Percentiles rank a stretch among this genome's conserved stretches.
phyloP scores from a whole-genome alignment of 1,284 basidiomycete genomes.

The Hypsizygus ulmarius region DNA sequence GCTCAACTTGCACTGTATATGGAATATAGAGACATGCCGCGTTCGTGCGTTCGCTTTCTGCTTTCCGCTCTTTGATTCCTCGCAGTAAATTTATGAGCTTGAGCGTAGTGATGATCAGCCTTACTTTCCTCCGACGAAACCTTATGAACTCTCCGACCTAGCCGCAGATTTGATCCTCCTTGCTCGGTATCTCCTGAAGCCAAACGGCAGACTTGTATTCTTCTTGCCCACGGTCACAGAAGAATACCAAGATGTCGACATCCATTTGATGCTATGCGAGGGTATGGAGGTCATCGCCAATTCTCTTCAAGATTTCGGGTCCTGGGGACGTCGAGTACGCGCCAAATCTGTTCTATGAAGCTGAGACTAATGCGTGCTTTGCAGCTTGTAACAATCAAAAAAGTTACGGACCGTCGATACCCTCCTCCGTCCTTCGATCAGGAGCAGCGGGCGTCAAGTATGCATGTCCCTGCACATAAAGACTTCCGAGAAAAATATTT shows the following conservation, averaged over 20 bases:
- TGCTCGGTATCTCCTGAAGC: slow-evolving; percentile 82
- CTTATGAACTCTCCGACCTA: slow-evolving; percentile 90
- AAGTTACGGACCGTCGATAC: slow-evolving; percentile 51
- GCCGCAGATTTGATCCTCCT: slow-evolving; percentile 81
- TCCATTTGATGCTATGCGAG: slow-evolving; percentile 69
- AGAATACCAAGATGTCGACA: slow-evolving; percentile 84
- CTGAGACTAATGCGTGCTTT: background rate
- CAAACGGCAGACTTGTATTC: slow-evolving; percentile 89
- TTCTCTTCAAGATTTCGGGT: slow-evolving; percentile 92
- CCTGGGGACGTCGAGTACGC: slow-evolving; percentile 89
- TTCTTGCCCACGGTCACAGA: slow-evolving; percentile 93
- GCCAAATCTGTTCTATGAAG: background rate
- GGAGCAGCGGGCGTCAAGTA: slow-evolving; percentile 17
- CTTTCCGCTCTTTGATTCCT: background rate
- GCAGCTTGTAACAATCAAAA: slow-evolving; percentile 88
- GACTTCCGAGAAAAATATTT: slow-evolving; percentile 83
- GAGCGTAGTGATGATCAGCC: slow-evolving; percentile 51
- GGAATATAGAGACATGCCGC: slow-evolving; percentile 38
- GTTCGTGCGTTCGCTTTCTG: slow-evolving; percentile 34
- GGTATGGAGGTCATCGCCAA: slow-evolving; percentile 90
- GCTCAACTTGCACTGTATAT: slow-evolving; percentile 35
- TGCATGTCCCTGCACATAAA: slow-evolving; percentile 68
- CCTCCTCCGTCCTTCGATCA: slow-evolving; percentile 51
- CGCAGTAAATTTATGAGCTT: background rate
- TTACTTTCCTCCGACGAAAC: slow-evolving; percentile 85